These are phyloP conservation scores for Cercophora newfieldiana DNA, from an alignment of 495 filamentous ascomycete species.

Conservation along the genomic window DNA sequence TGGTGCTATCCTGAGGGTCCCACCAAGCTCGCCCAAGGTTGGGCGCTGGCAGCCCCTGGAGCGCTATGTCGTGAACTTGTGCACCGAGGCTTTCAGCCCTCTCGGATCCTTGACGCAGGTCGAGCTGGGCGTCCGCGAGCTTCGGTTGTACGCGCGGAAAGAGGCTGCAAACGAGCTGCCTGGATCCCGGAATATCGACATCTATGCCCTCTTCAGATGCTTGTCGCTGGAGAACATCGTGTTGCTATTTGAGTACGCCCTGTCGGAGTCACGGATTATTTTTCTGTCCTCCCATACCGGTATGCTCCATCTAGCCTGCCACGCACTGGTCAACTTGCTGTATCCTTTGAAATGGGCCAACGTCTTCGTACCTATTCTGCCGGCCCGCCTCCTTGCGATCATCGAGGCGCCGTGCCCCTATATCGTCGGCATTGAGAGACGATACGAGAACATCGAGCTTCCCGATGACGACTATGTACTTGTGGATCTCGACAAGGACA, in stretches of 20 bases:
- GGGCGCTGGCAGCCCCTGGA: conserved; percentile 97
- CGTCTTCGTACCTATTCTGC: conserved; percentile 89
- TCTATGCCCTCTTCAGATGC: conserved; percentile 89
- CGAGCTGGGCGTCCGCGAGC: conserved; percentile 84
- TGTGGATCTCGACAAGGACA: conserved; percentile 88
- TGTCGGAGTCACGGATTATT: conserved; percentile 94
- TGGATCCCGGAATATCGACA: conserved; percentile 84
- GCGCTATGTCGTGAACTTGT: conserved; percentile 96
- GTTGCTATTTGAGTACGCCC: conserved; percentile 86
- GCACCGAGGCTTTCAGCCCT: conserved; percentile 90
- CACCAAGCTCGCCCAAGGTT: conserved; percentile 83
- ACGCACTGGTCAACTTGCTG: conserved; percentile 77
- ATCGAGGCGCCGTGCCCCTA: conserved; percentile 96
- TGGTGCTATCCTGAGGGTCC: conserved; percentile 77
- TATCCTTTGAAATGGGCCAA: conserved; percentile 92
- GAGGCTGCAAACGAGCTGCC: conserved; percentile 94
- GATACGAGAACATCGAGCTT: conserved; percentile 88
- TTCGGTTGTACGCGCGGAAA: conserved; percentile 88
- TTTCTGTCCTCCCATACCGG: conserved; percentile 91
- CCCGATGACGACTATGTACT: conserved; percentile 97
- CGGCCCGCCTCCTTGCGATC: conserved; percentile 81
- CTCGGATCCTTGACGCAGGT: conserved; percentile 94
- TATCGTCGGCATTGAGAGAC: conserved; percentile 90
- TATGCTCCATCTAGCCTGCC: conserved; percentile 91
- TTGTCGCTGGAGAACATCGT: conserved; percentile 90